Evolutionary conservation across 768 basidiomycete genomes (phyloP), one percentile per base, ranked within the genome.

Genomic region (Tephrocybe sp.): DNA sequence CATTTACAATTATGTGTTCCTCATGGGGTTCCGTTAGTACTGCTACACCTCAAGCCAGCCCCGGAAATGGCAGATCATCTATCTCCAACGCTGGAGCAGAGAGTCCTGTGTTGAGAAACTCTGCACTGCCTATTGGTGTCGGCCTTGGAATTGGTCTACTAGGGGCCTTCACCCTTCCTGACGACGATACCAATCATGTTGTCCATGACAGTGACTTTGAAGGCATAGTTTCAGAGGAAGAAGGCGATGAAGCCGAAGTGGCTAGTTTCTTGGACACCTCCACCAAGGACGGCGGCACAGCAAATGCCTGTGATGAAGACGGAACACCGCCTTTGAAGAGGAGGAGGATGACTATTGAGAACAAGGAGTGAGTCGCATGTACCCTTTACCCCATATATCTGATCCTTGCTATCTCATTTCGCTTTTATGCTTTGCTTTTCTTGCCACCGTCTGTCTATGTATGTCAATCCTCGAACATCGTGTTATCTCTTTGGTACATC

Each of bases 31-130:
- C 66, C 28, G 58, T 67, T 44, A 68, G 62, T 30, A 60, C 53
- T 40, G 50, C 49, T 17, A 15, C 50, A 24, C 54, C 49, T 21
- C 46, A 42, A 20, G 12, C 59, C 41, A 46, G 65, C 32, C 65
- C 63, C 24, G 65, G 59, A 34, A 65, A 63, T 36, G 30, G 47
- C 17, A 67, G 56, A 40, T 62, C 70, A 24, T 57, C 68, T 24
- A 64, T 68, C 50, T 62, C 69, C 17, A 65, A 58, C 18, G 55
- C 67, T 33, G 73, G 73, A 38, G 61, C 63, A 9, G 82, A 81
- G 53, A 86, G 84, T 52, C 85, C 85, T 23, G 78, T 86, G 15
- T 62, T 81, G 38, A 68, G 79, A 50, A 75, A 65, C 51, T 63
- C 65, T 14, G 55, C 62, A 11, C 54, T 68, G 20, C 63, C 74